Percentiles rank a stretch among this genome's conserved stretches.
These are phyloP conservation scores for Teratosphaeriaceae sp. DNA, from an alignment of 2,329 filamentous ascomycete genomes.

Conservation along the genomic window DNA sequence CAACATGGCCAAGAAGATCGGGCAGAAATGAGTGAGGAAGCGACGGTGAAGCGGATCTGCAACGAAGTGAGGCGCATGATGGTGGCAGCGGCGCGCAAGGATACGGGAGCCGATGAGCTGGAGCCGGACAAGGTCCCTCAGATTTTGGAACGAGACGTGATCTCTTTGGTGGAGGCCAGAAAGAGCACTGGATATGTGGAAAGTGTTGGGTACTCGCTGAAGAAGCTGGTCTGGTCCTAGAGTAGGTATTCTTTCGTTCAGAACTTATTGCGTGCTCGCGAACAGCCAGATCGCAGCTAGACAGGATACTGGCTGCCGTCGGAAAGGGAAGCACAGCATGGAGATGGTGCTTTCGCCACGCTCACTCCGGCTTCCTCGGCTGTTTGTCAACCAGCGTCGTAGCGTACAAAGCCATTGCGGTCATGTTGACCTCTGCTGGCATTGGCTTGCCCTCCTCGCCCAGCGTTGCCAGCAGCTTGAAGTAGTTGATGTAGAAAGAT, in stretches of 20 bases:
- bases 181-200: slow-evolving; percentile 81
- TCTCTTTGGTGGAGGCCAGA: slow-evolving; percentile 77
- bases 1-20: slow-evolving; percentile 23
- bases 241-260: too few species aligned
- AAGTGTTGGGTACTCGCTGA: slow-evolving; percentile 80
- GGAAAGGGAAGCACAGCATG: too few species aligned
- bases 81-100: slow-evolving; percentile 39
- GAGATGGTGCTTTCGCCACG: too few species aligned
- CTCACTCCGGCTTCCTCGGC: slow-evolving; percentile 19
- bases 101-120: slow-evolving; percentile 19
- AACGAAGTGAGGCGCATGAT: slow-evolving; percentile 66
- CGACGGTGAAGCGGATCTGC: slow-evolving; percentile 59
- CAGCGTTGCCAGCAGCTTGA: slow-evolving; percentile 45
- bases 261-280: too few species aligned
- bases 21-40: slow-evolving; percentile 38
- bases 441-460: slow-evolving; percentile 40
- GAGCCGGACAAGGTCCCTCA: slow-evolving; percentile 17
- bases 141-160: slow-evolving; percentile 62
- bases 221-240: slow-evolving; percentile 88
- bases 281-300: too few species aligned
- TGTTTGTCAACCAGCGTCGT: slow-evolving; percentile 41
- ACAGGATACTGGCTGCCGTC: too few species aligned
- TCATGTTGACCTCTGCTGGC: slow-evolving; percentile 42
- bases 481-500: slow-evolving; percentile 52
- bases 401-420: slow-evolving; percentile 46